phyloP scores from a whole-genome alignment of 2,329 filamentous ascomycete species.

The Trichoderma harzianum region DNA sequence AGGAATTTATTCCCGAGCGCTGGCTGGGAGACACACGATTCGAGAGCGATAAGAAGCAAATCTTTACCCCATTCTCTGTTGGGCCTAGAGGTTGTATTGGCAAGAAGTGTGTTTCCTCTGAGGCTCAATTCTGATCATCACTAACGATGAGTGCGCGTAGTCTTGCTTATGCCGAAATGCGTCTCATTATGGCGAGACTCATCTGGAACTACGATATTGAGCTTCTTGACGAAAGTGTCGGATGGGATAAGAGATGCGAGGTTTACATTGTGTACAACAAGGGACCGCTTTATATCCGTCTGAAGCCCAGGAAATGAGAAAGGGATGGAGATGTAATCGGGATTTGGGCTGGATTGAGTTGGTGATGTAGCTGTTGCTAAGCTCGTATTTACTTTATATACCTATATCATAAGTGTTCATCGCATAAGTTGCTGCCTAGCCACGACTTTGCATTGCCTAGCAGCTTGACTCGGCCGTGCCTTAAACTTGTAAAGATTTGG shows the following conservation, averaged over 20 bases:
- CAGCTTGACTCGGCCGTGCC: background rate
- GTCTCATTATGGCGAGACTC: conserved; percentile 27
- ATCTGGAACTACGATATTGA: conserved; percentile 30
- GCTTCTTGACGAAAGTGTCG: conserved; percentile 20
- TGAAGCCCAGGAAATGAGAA: background rate
- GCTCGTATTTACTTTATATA: background rate
- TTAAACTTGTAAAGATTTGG: background rate
- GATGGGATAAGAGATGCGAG: conserved; percentile 10
- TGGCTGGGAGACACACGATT: conserved; percentile 30
- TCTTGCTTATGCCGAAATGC: conserved; percentile 32
- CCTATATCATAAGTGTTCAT: background rate
- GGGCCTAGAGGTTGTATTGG: conserved; percentile 33
- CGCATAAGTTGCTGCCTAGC: background rate
- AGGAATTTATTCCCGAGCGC: conserved; percentile 37
- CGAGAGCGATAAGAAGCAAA: conserved; percentile 24
- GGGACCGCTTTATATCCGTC: background rate
- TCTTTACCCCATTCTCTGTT: conserved; percentile 29
- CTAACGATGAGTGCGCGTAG: conserved; percentile 18
- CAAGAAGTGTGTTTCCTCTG: conserved; percentile 26
- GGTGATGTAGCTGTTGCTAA: background rate
- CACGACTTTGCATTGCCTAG: background rate
- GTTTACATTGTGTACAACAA: conserved; percentile 15
- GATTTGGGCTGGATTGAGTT: background rate
- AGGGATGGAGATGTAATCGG: background rate
- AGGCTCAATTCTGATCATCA: background rate